Evolutionary conservation across 2,329 filamentous ascomycete species (phyloP), one percentile per base, ranked within the genome.

Genomic region (Fusarium anguioides): DNA sequence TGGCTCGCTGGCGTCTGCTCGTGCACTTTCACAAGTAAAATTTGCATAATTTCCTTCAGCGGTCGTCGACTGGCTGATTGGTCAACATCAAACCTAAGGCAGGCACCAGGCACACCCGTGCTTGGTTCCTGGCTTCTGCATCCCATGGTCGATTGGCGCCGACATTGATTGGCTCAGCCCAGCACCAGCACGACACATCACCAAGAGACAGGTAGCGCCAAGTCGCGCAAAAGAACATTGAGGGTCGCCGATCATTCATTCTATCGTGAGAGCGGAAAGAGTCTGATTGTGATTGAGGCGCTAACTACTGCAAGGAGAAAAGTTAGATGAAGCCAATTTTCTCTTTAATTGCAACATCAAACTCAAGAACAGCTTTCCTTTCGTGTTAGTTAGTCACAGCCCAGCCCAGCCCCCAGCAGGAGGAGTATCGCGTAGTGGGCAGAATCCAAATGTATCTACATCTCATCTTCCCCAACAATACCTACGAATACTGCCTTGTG

Each of bases 41-140:
- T 75, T 75, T 75, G 72, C 65, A 73, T 61, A 74, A 75, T 74
- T 64, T 75, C 72, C 66, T 48, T 48, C 48, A 37, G 33, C 37
- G 21, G 27, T 40, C 31, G 21, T 20, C 24, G 29, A 14, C 50
- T 41, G 41, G n/a, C 48, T 54, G 60, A 69, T 62, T 47, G 46
- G 44, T 40, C 33, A 35, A 40, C 45, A 11, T 33, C 20, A 31
- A 23, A 39, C n/a, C n/a, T n/a, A n/a, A 29, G 27, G 27, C 27
- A 56, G 57, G 42, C 24, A 42, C 55, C 48, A 55, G 64, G 66
- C 57, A 62, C 66, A 60, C 64, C 49, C 58, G 66, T 54, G 37
- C 68, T 72, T 70, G 37, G 70, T 72, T 70, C 70, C 70, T 72
- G 70, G 68, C 27, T 55, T 70, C 66, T 69, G 65, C 71, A n/a